A percentile compares a stretch with the other conserved stretches of the same genome.
Evolutionary conservation across 2,329 filamentous ascomycete genomes (phyloP).

Genomic region (Teratosphaeria destructans): DNA sequence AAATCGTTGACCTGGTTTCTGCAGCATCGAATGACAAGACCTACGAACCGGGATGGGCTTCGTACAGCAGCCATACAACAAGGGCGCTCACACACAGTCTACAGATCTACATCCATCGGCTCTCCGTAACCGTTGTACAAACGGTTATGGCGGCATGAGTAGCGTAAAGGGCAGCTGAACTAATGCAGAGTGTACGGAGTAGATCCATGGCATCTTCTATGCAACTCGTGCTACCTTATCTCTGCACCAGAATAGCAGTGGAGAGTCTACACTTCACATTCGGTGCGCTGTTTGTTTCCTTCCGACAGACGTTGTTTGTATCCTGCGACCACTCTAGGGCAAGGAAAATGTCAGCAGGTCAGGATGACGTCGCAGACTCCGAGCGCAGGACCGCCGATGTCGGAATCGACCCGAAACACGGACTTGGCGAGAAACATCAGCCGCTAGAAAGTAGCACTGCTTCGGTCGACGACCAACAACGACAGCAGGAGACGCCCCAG

Average conservation of each 20-base stretch:
- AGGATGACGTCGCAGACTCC: not conserved
- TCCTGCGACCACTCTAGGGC: not conserved
- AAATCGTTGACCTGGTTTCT: no score
- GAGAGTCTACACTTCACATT: no score
- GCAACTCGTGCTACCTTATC: not conserved
- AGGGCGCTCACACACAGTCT: not conserved
- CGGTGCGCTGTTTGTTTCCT: no score
- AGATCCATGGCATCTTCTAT: no score
- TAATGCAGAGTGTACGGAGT: no score
- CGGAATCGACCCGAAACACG: not conserved
- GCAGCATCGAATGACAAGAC: no score
- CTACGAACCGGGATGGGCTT: no score
- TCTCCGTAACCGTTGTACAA: not conserved
- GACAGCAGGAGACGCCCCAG: not conserved
- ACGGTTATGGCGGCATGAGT: not conserved
- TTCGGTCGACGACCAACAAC: not conserved
- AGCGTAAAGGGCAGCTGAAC: not conserved
- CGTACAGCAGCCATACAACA: not conserved
- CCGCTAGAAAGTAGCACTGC: constrained; percentile 1
- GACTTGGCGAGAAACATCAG: not conserved
- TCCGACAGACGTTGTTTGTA: no score
- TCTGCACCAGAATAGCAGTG: not conserved
- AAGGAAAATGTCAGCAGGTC: not conserved
- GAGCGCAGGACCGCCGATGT: not conserved
- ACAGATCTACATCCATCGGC: not conserved